Evolutionary conservation across 345 rosid species (phyloP).

Genomic region (Noccaea bulbosa): DNA sequence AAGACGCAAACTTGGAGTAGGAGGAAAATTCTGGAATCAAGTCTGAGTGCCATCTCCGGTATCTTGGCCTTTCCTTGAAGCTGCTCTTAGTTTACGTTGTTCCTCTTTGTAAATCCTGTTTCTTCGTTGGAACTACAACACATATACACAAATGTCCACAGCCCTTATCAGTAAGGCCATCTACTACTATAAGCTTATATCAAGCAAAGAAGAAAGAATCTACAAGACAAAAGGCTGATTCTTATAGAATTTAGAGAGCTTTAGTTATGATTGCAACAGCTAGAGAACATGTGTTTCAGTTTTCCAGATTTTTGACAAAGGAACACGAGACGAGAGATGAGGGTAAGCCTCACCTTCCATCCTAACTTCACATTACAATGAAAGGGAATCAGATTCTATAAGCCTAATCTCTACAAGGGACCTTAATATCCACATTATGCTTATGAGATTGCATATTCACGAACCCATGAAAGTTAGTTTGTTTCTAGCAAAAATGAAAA

Average conservation of each 20-base stretch:
- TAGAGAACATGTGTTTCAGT: neutral
- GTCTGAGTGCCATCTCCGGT: slow-evolving; percentile 50
- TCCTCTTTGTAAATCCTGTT: slow-evolving; percentile 98
- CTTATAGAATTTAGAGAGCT: neutral
- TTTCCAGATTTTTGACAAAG: neutral
- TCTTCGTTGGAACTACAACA: slow-evolving; percentile 84
- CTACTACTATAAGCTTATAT: neutral
- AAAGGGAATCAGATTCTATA: neutral
- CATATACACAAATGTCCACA: neutral
- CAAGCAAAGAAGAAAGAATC: slow-evolving; percentile 1
- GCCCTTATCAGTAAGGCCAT: slow-evolving; percentile 21
- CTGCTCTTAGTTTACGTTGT: slow-evolving; percentile 91
- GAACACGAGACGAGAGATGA: neutral
- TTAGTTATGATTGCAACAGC: neutral
- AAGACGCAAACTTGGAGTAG: slow-evolving; percentile 30
- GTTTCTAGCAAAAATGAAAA: neutral
- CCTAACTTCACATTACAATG: neutral
- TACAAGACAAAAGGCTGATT: neutral
- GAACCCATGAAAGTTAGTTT: neutral
- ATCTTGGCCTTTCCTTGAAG: slow-evolving; percentile 59
- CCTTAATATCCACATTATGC: slow-evolving; percentile 2
- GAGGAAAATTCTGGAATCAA: slow-evolving; percentile 14
- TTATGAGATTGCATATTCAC: neutral
- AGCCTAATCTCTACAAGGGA: neutral
- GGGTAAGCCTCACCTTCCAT: neutral